Evolutionary conservation across 225 moss, liverwort and hornwort genomes (phyloP).

Genomic region (Physcomitrellopsis africana): DNA sequence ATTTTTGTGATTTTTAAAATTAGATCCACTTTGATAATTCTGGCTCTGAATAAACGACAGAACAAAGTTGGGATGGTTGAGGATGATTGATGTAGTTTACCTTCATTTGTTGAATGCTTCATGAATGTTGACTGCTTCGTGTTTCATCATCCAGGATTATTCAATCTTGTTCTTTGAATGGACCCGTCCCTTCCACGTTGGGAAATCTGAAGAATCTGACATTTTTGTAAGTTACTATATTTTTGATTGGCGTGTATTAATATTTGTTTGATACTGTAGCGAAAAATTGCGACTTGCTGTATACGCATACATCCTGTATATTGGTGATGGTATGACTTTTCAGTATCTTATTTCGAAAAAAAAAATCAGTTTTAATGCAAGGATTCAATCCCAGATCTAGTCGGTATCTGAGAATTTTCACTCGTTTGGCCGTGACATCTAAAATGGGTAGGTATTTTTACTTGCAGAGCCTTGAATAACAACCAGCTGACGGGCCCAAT

Average conservation of each 20-base stretch:
- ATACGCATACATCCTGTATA: neutral
- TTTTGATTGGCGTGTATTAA: neutral
- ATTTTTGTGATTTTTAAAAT: too few relatives aligned
- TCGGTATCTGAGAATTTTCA: neutral
- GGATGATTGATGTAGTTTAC: too few relatives aligned
- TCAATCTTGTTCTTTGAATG: slow-evolving; percentile 47
- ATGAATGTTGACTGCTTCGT: neutral
- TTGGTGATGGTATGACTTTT: too few relatives aligned
- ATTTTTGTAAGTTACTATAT: slow-evolving; percentile 42
- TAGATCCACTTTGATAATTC: too few relatives aligned
- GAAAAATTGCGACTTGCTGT: neutral
- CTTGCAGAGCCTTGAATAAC: slow-evolving; percentile 53
- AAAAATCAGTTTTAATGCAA: too few relatives aligned
- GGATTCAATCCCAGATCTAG: neutral
- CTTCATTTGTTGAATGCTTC: too few relatives aligned
- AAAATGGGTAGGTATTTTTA: neutral
- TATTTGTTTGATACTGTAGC: neutral
- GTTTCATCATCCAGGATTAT: slow-evolving; percentile 43
- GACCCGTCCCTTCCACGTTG: slow-evolving; percentile 32
- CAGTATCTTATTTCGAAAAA: too few relatives aligned
- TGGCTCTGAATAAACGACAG: too few relatives aligned
- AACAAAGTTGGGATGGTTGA: too few relatives aligned
- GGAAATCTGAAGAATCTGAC: slow-evolving; percentile 51
- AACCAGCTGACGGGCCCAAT: slow-evolving; percentile 37
- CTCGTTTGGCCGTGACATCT: neutral